phyloP scores from a whole-genome alignment of 495 filamentous ascomycete genomes.

The Xylaria grammica region DNA sequence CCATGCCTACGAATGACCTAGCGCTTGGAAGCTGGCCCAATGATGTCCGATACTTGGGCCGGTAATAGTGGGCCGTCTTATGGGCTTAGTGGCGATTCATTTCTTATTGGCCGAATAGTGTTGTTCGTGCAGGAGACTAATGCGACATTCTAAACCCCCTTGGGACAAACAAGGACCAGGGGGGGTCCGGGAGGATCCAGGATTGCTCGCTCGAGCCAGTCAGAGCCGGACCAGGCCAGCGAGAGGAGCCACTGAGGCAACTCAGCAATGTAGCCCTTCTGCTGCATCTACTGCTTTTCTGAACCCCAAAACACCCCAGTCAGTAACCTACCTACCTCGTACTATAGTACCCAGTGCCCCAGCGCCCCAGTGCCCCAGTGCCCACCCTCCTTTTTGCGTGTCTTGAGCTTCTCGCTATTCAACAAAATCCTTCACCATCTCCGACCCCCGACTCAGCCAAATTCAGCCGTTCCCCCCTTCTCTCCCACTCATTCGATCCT shows the following conservation, averaged over 20 bases:
- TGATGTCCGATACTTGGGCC: background rate
- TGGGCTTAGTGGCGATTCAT: slow-evolving; percentile 16
- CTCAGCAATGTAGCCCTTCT: slow-evolving; percentile 18
- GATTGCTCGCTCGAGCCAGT: slow-evolving; percentile 14
- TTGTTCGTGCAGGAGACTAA: slow-evolving; percentile 13
- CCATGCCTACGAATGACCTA: slow-evolving; percentile 22
- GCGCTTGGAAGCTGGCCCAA: slow-evolving; percentile 15
- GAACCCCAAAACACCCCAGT: too few relatives aligned
- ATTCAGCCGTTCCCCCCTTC: slow-evolving; percentile 34
- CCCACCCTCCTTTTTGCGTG: slow-evolving; percentile 24
- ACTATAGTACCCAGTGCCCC: too few relatives aligned
- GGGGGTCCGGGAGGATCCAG: too few relatives aligned
- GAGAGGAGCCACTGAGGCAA: slow-evolving; percentile 22
- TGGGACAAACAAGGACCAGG: slow-evolving; percentile 14
- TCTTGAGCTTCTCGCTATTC: slow-evolving; percentile 26
- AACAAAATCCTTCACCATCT: slow-evolving; percentile 45
- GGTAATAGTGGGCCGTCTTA: background rate
- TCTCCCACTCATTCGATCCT: slow-evolving; percentile 42
- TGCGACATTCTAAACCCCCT: slow-evolving; percentile 6
- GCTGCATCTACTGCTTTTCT: background rate
- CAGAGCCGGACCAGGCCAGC: background rate
- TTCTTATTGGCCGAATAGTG: slow-evolving; percentile 19
- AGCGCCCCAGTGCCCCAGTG: slow-evolving; percentile 4
- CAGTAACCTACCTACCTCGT: background rate
- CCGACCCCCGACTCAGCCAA: slow-evolving; percentile 37